Percentiles rank a stretch among this genome's conserved stretches.
These are phyloP conservation scores for Backusella parvicylindrica DNA, from an alignment of 192 early-diverging fungal genomes.

Conservation along the genomic window DNA sequence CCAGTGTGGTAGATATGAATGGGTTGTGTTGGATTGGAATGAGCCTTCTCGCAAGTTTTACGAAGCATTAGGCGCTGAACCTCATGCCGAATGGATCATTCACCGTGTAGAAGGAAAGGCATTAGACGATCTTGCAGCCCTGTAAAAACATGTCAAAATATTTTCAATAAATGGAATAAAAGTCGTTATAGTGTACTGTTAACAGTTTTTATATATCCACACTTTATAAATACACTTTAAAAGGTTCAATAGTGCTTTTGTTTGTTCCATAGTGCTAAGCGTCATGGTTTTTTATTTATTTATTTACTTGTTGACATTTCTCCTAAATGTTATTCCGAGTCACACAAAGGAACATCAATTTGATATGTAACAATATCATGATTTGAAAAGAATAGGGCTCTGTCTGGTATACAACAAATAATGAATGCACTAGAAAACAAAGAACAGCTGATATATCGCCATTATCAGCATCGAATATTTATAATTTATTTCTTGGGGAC, in stretches of 20 bases:
- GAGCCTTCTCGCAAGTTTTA: slow-evolving; percentile 79
- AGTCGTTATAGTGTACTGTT: background rate
- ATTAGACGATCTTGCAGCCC: slow-evolving; percentile 46
- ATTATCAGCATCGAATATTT: too few relatives aligned
- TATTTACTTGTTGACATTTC: background rate
- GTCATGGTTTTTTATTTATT: background rate
- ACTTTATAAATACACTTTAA: too few relatives aligned
- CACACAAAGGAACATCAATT: background rate
- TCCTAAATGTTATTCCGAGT: background rate
- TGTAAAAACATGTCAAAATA: slow-evolving; percentile 25
- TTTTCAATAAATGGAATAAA: background rate
- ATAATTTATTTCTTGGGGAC: background rate
- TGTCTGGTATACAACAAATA: background rate
- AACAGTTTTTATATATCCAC: background rate
- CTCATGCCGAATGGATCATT: slow-evolving; percentile 74
- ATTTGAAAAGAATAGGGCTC: too few relatives aligned
- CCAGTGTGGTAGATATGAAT: slow-evolving; percentile 77
- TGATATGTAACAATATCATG: background rate
- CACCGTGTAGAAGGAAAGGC: slow-evolving; percentile 63
- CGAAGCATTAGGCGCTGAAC: slow-evolving; percentile 60
- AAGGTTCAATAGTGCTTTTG: too few relatives aligned
- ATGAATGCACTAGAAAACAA: background rate
- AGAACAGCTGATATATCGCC: too few relatives aligned
- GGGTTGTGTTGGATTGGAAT: slow-evolving; percentile 87
- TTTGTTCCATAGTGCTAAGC: background rate